Evolutionary conservation across 2,329 filamentous ascomycete species (phyloP), one percentile per base, ranked within the genome.

Genomic region (Mariannaea elegans): DNA sequence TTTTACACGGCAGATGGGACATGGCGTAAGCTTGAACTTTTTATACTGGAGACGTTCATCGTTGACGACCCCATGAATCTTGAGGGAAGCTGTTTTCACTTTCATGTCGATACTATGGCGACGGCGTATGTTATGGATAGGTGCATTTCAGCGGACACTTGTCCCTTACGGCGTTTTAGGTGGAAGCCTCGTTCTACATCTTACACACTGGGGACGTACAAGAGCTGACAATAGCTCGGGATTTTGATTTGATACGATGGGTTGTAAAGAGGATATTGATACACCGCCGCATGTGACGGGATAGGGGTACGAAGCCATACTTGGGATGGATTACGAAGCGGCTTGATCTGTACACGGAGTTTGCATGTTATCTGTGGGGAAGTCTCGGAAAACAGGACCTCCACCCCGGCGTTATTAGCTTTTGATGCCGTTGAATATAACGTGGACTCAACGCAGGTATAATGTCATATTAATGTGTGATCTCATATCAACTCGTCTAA

Each of bases 61-160:
- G 46, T 49, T 50, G 50, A 51, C 31, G 62, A 61, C 59, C 44
- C 38, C 41, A 53, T 31, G 47, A 51, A 65, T 71, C 60, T 61
- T 64, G 55, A 62, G 65, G 66, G 50, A 60, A 62, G 54, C 44
- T 64, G 32, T 62, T 63, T 60, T 57, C 21, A 46, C 54, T 59
- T 71, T 70, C 69, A 70, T 70, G 65, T 70, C 57, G 32, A 71
- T 71, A 71, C 48, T 68, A 66, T 65, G 62, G 64, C 64, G 52
- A 61, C 60, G 69, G 65, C 68, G 59, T 65, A 70, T 60, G 62
- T 64, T 66, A 64, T 54, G 63, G 54, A 64, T 52, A 59, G 67
- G 63, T 58, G 61, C 45, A 62, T 66, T 45, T 61, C 50, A 57
- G 58, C 29, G 59, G 48, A 46, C 48, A 57, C 55, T 56, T 46